A percentile compares a stretch with the other conserved stretches of the same genome.
Conservation (phyloP, 352 stramenopile genomes). For the Thalassiosira mediterranea region DNA sequence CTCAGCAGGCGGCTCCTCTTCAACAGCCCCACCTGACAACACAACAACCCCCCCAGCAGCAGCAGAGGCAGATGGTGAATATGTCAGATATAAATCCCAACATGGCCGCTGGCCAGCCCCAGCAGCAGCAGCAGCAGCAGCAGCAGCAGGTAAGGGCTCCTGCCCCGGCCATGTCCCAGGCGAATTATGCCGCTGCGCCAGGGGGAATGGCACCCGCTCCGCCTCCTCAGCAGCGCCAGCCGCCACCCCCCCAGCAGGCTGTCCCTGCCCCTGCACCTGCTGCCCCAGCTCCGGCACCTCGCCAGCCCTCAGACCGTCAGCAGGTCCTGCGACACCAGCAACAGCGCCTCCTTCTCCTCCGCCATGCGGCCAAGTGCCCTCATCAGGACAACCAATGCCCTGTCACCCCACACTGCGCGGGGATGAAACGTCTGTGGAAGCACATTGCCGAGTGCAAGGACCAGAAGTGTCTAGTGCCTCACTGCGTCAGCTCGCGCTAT, state of each 20-base stretch:
- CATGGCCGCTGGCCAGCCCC: constrained; percentile 42
- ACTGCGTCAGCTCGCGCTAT: constrained; percentile 98
- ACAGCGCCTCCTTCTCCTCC: constrained; percentile 94
- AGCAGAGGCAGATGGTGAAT: constrained; percentile 78
- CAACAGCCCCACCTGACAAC: too few species aligned
- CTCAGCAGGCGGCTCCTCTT: too few species aligned
- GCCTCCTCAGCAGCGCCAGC: too few species aligned
- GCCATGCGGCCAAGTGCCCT: constrained; percentile 98
- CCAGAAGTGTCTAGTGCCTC: constrained; percentile 94
- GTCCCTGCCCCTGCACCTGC: constrained; percentile 1
- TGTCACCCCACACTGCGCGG: constrained; percentile 94
- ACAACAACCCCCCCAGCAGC: too few species aligned
- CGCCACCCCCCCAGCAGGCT: constrained; percentile 17
- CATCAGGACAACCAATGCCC: constrained; percentile 91
- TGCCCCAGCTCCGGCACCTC: constrained; percentile 14
- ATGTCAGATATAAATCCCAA: constrained; percentile 83
- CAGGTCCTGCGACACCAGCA: constrained; percentile 96
- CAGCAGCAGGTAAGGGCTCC: constrained; percentile 20
- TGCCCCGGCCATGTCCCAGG: constrained; percentile 33
- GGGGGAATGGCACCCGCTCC: constrained; percentile 32
- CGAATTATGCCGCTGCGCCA: constrained; percentile 41
- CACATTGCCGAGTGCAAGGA: constrained; percentile 98
- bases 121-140: constrained; percentile 26
- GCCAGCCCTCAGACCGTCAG: constrained; percentile 84
- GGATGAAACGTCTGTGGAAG: constrained; percentile 98